These are phyloP conservation scores for Cylindricascospora bacillispora DNA, from an alignment of 1,139 yeast species.

Conservation along the genomic window DNA sequence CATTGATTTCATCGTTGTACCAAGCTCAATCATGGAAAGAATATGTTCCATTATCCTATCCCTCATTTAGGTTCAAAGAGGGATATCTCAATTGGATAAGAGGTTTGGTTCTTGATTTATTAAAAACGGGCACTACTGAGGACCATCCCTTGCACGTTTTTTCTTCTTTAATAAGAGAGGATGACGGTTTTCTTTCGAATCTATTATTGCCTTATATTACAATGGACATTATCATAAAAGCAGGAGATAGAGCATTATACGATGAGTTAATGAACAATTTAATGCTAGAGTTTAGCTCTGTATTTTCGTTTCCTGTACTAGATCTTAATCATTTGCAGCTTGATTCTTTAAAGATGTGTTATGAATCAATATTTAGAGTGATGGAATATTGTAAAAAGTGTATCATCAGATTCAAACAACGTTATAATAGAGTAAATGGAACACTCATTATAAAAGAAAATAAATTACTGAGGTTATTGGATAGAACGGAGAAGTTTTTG, in stretches of 20 bases:
- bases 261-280: slow-evolving; percentile 35
- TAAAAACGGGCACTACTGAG: slow-evolving; percentile 35
- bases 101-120: slow-evolving; percentile 50
- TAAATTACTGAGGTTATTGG: slow-evolving; percentile 12
- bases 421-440: slow-evolving; percentile 15
- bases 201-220: slow-evolving; percentile 73
- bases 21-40: slow-evolving; percentile 38
- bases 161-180: slow-evolving; percentile 54
- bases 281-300: slow-evolving; percentile 42
- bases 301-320: slow-evolving; percentile 39
- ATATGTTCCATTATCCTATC: slow-evolving; percentile 32
- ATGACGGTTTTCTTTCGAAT: slow-evolving; percentile 56
- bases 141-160: slow-evolving; percentile 50
- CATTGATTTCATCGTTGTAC: slow-evolving; percentile 63
- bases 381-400: slow-evolving; percentile 80
- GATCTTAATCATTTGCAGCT: slow-evolving; percentile 37
- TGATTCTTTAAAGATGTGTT: slow-evolving; percentile 51
- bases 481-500: slow-evolving; percentile 34
- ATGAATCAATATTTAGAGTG: slow-evolving; percentile 61
- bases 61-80: slow-evolving; percentile 35
- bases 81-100: slow-evolving; percentile 57
- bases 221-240: slow-evolving; percentile 45
- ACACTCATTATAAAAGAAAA: slow-evolving; percentile 19
- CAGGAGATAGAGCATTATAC: slow-evolving; percentile 30
- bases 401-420: slow-evolving; percentile 32